Evolutionary conservation across 164 flowering plant genomes (phyloP).

Genomic region (Dillenia turbinata): DNA sequence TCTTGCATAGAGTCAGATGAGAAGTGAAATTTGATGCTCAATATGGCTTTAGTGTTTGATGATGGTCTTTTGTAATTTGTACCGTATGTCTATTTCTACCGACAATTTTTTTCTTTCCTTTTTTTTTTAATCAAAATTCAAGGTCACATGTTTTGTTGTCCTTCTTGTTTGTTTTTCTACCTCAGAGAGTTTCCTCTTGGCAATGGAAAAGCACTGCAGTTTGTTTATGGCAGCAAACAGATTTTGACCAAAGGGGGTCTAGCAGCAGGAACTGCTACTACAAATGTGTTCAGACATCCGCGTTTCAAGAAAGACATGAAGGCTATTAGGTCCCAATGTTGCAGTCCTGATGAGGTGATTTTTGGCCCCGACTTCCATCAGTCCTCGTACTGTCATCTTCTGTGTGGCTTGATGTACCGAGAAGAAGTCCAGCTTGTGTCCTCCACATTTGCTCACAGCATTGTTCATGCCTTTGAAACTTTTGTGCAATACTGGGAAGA

Average conservation of each 20-base stretch:
- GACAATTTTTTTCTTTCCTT: too few relatives aligned
- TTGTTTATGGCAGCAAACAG: slow-evolving; percentile 85
- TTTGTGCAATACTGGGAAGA: slow-evolving; percentile 86
- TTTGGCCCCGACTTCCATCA: slow-evolving; percentile 82
- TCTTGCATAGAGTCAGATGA: too few relatives aligned
- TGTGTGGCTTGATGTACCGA: slow-evolving; percentile 67
- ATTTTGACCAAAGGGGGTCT: slow-evolving; percentile 74
- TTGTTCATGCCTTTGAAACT: slow-evolving; percentile 68
- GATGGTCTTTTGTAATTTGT: too few relatives aligned
- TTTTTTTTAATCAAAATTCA: too few relatives aligned
- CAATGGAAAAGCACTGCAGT: slow-evolving; percentile 73
- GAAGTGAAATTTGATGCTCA: too few relatives aligned
- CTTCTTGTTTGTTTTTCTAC: too few relatives aligned
- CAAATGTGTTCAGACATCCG: slow-evolving; percentile 60
- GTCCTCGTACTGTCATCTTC: slow-evolving; percentile 83
- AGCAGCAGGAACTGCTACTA: slow-evolving; percentile 73
- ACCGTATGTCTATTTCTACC: too few relatives aligned
- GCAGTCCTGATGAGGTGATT: slow-evolving; percentile 94
- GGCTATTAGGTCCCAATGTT: slow-evolving; percentile 47
- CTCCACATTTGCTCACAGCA: slow-evolving; percentile 84
- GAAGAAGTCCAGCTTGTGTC: slow-evolving; percentile 65
- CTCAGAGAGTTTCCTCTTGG: slow-evolving; percentile 72
- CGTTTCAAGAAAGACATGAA: slow-evolving; percentile 56
- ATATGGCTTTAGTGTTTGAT: too few relatives aligned
- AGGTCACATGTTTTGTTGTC: too few relatives aligned